Base-by-base conservation (phyloP, 306 rosid species). In the Rosa multiflora region DNA sequence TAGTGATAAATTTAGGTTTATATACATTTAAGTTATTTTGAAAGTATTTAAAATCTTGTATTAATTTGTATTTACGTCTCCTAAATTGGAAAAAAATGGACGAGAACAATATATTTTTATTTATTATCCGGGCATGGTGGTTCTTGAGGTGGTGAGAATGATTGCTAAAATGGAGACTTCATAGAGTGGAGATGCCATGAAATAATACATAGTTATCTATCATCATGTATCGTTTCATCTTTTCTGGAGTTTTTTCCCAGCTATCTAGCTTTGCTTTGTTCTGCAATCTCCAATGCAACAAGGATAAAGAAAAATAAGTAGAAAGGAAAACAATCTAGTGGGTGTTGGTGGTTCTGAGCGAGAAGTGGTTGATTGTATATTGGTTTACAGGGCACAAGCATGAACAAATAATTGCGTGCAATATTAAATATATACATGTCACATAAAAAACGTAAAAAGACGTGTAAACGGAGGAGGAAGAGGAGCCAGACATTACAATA, bases 241-340 rank as follows among this genome's bases (percentile, higher is more conserved):
- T 84, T 78, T 63, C 75, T 72, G 79, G 49, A 55, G 66, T 56
- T 58, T 68, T 63, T 40, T 37, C 71, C 29, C 23, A 21, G 66
- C 42, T 13, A 11, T 42, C 69, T 55, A 76, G 62, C 90, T 88
- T 92, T 88, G 88, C 94, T 91, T 91, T 84, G 83, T 76, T 83
- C 14, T n/a, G n/a, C n/a, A n/a, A n/a, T n/a, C n/a, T n/a, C n/a
- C n/a, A n/a, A n/a, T n/a, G n/a, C n/a, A n/a, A 44, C 47, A 8
- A 44, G 47, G 47, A 44, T 9, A 44, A 8, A 10, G 47, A 44
- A 10, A 44, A 44, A 44, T 8, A 8, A n/a, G 29, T 8, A 56
- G 62, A 20, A 17, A 56, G 6, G 40, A 29, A 0, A 21, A 62
- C 7, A 61, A 61, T 18, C 32, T 23, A 8, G 18, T 51, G 56